Evolutionary conservation across 1,284 basidiomycete genomes (phyloP).

Genomic region (Rhodotorula sp.): DNA sequence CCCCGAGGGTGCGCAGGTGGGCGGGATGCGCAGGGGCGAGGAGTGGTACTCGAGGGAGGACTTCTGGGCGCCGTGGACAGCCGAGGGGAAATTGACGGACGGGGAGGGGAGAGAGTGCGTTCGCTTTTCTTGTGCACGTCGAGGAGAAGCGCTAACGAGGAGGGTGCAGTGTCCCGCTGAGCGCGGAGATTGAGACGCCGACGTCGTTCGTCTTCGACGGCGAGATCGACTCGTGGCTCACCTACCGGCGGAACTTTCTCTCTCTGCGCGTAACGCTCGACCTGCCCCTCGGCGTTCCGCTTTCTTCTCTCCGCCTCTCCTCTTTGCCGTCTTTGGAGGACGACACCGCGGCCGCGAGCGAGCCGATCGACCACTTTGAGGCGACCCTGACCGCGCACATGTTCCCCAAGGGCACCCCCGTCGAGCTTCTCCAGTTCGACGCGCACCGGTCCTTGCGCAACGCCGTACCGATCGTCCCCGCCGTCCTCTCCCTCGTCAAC

Average conservation of each 20-base stretch:
- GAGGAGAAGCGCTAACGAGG: too few relatives aligned
- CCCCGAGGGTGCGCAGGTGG: neutral
- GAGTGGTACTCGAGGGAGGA: neutral
- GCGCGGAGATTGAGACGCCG: neutral
- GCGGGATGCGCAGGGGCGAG: neutral
- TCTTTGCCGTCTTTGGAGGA: too few relatives aligned
- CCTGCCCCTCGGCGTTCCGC: neutral
- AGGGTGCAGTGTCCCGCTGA: neutral
- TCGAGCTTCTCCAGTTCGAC: constrained; percentile 25
- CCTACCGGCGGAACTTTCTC: constrained; percentile 21
- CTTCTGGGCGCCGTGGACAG: neutral
- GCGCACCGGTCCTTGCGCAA: neutral
- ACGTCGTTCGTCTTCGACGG: constrained; percentile 2
- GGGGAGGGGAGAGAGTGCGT: neutral
- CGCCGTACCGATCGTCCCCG: neutral
- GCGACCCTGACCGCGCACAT: neutral
- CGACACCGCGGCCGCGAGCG: too few relatives aligned
- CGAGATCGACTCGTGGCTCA: neutral
- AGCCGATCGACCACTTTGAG: constrained; percentile 3
- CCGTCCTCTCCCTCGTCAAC: neutral
- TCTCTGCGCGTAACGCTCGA: neutral
- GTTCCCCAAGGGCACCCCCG: neutral
- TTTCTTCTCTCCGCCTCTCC: neutral
- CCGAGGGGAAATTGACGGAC: neutral
- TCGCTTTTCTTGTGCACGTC: neutral